Evolutionary conservation across 2,329 filamentous ascomycete species (phyloP), one percentile per base, ranked within the genome.

Genomic region (Bipolaris oryzae): DNA sequence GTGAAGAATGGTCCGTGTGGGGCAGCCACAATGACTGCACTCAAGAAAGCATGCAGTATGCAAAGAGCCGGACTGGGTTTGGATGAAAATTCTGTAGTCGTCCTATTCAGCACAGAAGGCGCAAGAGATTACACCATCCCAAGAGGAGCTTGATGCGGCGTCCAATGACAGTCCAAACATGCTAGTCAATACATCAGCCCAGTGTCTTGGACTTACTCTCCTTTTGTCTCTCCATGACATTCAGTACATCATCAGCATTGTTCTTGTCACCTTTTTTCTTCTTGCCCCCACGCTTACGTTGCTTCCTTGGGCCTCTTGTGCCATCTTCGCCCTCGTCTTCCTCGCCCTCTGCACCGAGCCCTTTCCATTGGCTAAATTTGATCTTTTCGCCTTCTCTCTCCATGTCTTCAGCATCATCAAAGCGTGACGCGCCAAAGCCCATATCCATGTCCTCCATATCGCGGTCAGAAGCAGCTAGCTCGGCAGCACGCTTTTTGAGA

Each of bases 361-460:
- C 79, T 51, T 79, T 81, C 80, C 90, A 91, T 68, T 86, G 79
- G 37, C 85, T 87, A 52, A 93, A 76, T 78, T 90, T 91, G 61
- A 91, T 78, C 64, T 84, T 87, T 41, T 80, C 72, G 0, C 75
- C 77, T 10, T 81, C 72, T 78, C 79, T 73, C 38, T 92, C 90
- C 62, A 89, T 85, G 62, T 96, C 93, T 57, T 93, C 93, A 47
- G 93, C 92, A 69, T 97, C 95, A 51, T 91, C 92, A 69, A 91
- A 89, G 25, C 94, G 85, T 70, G 89, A 95, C 18, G 88, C 91
- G 33, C 95, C 95, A 71, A 99, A 98, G 58, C 93, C 94, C 82
- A 98, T 86, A 71, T 99, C 95, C 78, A 99, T 84, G 77, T 99
- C 94, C 55, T 94, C 88, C 45, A 92, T 87, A 73, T 98, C 94